Evolutionary conservation across 345 rosid genomes (phyloP).

Genomic region (Odontarrhena argentea): DNA sequence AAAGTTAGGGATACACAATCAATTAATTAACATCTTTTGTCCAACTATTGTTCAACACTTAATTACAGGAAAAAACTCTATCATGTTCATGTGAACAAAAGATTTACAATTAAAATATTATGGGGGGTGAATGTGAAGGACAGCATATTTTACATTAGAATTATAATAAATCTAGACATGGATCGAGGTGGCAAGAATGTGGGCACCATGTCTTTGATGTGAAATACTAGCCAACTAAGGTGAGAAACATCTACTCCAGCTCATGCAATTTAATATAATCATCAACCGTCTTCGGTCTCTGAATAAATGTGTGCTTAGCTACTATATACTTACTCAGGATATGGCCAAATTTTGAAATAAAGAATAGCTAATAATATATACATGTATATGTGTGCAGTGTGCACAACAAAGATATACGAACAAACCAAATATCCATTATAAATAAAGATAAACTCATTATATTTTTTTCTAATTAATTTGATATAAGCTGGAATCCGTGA

Average conservation of each 20-base stretch:
- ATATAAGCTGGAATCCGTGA: conserved; percentile 11
- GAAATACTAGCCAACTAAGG: conserved; percentile 16
- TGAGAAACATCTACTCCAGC: conserved; percentile 37
- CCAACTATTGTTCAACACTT: not conserved
- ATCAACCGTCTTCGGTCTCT: conserved; percentile 25
- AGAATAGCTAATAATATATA: not conserved
- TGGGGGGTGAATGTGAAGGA: conserved; percentile 31
- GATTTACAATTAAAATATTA: not conserved
- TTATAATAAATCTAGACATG: not conserved
- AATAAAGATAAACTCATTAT: not conserved
- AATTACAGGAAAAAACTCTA: conserved; percentile 10
- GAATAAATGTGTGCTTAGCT: conserved; percentile 35
- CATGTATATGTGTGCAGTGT: not conserved
- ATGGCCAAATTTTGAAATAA: not conserved
- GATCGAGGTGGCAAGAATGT: conserved; percentile 16
- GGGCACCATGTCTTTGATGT: conserved; percentile 43
- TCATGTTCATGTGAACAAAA: conserved; percentile 30
- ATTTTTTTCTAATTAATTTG: not conserved
- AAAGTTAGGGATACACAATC: not conserved
- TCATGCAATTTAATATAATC: conserved; percentile 38
- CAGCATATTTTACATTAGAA: conserved; percentile 32
- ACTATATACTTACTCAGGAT: not conserved
- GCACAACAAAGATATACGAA: not conserved
- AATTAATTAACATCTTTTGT: not conserved
- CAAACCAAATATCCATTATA: not conserved